Percentiles rank a stretch among this genome's conserved stretches.
Conservation (phyloP, 768 basidiomycete species). For the Botryobasidium botryosum region DNA sequence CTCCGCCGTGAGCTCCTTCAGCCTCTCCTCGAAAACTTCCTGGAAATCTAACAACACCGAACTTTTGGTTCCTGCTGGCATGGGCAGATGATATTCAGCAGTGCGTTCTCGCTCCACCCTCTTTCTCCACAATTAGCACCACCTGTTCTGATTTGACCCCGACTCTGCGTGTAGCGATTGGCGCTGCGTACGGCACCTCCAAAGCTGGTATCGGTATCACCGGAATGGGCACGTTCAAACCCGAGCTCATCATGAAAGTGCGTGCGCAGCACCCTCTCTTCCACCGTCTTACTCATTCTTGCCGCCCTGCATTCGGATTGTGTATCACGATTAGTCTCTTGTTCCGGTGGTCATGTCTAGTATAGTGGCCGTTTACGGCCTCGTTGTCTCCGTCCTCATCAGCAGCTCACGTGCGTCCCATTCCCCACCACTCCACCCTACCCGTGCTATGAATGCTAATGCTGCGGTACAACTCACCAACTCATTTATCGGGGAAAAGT, state of each 20-base stretch:
- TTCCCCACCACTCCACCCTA: neutral
- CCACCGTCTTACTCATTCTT: neutral
- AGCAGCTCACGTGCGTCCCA: conserved; percentile 40
- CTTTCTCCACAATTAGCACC: neutral
- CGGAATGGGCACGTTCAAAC: conserved; percentile 81
- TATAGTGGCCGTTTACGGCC: conserved; percentile 93
- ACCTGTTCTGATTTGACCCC: neutral
- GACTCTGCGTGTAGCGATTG: conserved; percentile 40
- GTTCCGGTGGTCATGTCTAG: conserved; percentile 98
- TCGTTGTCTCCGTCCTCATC: conserved; percentile 91
- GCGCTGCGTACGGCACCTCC: conserved; percentile 90
- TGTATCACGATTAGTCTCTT: conserved; percentile 40
- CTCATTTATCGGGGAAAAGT: conserved; percentile 28
- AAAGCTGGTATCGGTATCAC: conserved; percentile 97
- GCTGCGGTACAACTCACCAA: conserved; percentile 11
- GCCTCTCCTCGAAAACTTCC: neutral
- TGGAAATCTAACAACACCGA: neutral
- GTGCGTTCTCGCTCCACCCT: conserved; percentile 32
- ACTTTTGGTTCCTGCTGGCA: conserved; percentile 3
- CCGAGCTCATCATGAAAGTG: conserved; percentile 98
- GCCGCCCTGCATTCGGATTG: neutral
- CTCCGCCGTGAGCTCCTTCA: conserved; percentile 46
- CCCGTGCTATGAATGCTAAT: neutral
- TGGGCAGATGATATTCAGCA: conserved; percentile 87
- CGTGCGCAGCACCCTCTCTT: conserved; percentile 11